Base-by-base conservation (phyloP, 1,284 basidiomycete species). In the Heliocybe sulcata region DNA sequence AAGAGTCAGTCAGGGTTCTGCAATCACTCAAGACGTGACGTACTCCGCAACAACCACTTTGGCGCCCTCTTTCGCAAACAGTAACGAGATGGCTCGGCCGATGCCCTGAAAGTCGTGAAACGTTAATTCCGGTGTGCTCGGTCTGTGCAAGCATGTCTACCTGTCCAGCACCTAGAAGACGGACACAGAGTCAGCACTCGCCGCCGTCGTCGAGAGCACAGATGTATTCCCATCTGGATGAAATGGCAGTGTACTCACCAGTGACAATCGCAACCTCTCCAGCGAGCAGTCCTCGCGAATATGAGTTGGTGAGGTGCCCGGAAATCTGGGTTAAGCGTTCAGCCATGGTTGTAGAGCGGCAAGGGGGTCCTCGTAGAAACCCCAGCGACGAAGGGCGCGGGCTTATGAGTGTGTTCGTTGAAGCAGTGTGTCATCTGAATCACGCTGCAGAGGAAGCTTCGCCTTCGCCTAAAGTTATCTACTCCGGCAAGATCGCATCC, bases 211-310 rank as follows among this genome's bases (percentile, higher is more conserved):
- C 29, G 4, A 31, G 29, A 31, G 12, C 29, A 31, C 29, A 31
- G 29, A n/a, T 42, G 19, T 51, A 53, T 42, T 27, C 20, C 29
- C 9, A 6, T 25, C 16, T 25, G 23, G 10, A 49, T 11, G 47
- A 27, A 11, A 42, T 42, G 8, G 6, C 4, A 6, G 38, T 42
- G 16, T 65, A 59, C 77, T 60, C 61, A 82, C 89, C 89, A 57
- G 92, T 94, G 61, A 94, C 83, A 67, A 94, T 92, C 29, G 87
- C 90, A 14, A 93, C 90, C 64, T 93, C 87, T 12, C 83, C 88
- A 6, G 77, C 77, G 49, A 92, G 73, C 50, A 92, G 71, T 1
- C 90, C 89, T 20, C 85, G 77, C 20, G 77, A 71, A 58, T 81
- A 67, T 16, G 77, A 67, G 63, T 80, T 83, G 23, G 79, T 77